Percentiles rank a stretch among this genome's conserved stretches.
Conservation (phyloP, 257 asterid genomes). For the Paraleonurus japonicus region DNA sequence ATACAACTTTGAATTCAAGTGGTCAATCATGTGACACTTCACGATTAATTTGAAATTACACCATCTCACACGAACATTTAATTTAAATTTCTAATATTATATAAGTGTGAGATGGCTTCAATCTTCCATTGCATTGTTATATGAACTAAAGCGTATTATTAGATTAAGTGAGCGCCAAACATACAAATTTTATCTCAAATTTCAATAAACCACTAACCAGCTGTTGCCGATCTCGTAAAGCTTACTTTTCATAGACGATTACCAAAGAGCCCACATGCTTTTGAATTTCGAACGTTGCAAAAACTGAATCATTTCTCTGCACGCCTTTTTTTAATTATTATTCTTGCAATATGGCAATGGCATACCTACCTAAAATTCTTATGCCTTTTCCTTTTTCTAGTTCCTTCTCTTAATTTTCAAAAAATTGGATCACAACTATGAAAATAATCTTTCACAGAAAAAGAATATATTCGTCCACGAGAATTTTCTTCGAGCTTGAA, state of each 20-base stretch:
- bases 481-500: too few species aligned
- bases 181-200: neutral
- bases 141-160: too few species aligned
- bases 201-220: neutral
- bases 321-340: neutral
- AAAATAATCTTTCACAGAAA: too few species aligned
- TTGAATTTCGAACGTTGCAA: constrained; percentile 31
- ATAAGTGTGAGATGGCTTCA: neutral
- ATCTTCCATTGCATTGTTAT: neutral
- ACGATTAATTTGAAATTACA: too few species aligned
- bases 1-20: too few species aligned
- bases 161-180: neutral
- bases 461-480: too few species aligned
- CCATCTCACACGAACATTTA: too few species aligned
- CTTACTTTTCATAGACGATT: constrained; percentile 8
- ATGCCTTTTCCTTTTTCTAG: constrained; percentile 2
- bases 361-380: constrained; percentile 4
- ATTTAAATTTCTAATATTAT: too few species aligned
- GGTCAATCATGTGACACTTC: too few species aligned
- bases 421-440: too few species aligned
- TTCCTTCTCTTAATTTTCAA: too few species aligned
- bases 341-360: constrained; percentile 4
- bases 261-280: neutral
- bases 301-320: constrained; percentile 12
- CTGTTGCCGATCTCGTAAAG: neutral